Conservation (phyloP, 108 stramenopile species). For the Epipyxis sp. region DNA sequence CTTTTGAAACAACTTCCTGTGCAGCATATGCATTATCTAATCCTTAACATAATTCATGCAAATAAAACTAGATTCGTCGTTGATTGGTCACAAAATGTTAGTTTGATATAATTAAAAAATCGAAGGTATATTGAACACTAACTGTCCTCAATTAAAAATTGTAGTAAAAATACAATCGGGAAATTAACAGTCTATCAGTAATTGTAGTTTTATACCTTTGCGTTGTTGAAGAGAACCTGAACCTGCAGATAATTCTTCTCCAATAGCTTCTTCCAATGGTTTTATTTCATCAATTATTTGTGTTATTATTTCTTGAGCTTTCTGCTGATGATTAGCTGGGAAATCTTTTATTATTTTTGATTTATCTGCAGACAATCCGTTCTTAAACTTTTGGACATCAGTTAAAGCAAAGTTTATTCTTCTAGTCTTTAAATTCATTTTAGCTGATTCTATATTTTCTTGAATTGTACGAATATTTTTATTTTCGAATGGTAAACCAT, state of each 20-base stretch:
- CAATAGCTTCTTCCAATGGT: neutral
- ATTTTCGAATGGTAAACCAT: constrained; percentile 79
- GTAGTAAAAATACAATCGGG: neutral
- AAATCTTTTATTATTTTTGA: neutral
- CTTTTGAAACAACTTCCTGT: neutral
- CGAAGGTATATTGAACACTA: too few relatives aligned
- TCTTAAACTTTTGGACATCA: neutral
- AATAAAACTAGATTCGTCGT: too few relatives aligned
- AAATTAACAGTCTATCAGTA: neutral
- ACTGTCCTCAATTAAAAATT: too few relatives aligned
- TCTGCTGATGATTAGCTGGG: neutral
- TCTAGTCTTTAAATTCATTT: neutral
- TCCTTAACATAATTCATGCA: too few relatives aligned
- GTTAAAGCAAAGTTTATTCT: neutral
- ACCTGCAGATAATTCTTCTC: neutral
- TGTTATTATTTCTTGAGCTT: neutral
- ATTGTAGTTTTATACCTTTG: neutral
- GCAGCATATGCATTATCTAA: neutral
- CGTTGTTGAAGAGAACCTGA: neutral
- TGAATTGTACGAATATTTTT: constrained; percentile 63
- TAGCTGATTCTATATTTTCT: neutral
- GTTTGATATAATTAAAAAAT: too few relatives aligned
- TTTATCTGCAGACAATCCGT: neutral
- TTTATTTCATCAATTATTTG: neutral
- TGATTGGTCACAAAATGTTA: too few relatives aligned